Conservation (phyloP, 768 basidiomycete genomes). For the Pleurotus tuoliensis region DNA sequence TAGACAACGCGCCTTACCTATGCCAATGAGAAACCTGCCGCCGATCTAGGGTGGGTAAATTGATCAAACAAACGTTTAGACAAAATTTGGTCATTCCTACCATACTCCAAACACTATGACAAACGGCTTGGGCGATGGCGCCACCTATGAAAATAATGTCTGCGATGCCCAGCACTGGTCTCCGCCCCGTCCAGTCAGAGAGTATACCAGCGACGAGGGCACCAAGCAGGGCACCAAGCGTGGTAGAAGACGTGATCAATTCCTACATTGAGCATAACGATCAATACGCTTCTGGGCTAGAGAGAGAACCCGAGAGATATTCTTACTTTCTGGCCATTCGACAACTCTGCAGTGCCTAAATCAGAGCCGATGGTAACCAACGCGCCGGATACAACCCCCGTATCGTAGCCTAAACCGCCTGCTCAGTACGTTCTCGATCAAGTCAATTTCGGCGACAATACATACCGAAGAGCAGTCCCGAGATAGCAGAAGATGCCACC, state of each 20-base stretch:
- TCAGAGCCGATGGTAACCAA: constrained; percentile 69
- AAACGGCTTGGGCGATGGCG: constrained; percentile 67
- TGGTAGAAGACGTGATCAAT: constrained; percentile 77
- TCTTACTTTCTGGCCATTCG: constrained; percentile 59
- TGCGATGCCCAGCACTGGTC: constrained; percentile 59
- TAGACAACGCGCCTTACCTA: constrained; percentile 22
- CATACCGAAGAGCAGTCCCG: constrained; percentile 72
- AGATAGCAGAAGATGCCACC: constrained; percentile 70
- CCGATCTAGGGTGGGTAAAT: constrained; percentile 41
- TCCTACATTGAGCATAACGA: constrained; percentile 38
- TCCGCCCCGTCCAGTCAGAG: constrained; percentile 69
- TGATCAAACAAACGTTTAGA: not conserved
- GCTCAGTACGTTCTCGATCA: not conserved
- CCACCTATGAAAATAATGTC: constrained; percentile 75
- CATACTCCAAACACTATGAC: constrained; percentile 69
- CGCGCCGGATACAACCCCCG: constrained; percentile 79
- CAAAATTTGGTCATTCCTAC: constrained; percentile 25
- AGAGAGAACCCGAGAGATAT: not conserved
- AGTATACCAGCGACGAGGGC: constrained; percentile 65
- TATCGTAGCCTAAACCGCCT: constrained; percentile 61
- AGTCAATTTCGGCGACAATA: not conserved
- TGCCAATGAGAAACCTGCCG: constrained; percentile 70
- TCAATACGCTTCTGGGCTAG: not conserved
- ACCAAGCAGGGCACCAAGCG: constrained; percentile 74
- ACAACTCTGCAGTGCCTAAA: constrained; percentile 52